phyloP scores from a whole-genome alignment of 2,329 filamentous ascomycete genomes.

The Lachnellula hyalina region DNA sequence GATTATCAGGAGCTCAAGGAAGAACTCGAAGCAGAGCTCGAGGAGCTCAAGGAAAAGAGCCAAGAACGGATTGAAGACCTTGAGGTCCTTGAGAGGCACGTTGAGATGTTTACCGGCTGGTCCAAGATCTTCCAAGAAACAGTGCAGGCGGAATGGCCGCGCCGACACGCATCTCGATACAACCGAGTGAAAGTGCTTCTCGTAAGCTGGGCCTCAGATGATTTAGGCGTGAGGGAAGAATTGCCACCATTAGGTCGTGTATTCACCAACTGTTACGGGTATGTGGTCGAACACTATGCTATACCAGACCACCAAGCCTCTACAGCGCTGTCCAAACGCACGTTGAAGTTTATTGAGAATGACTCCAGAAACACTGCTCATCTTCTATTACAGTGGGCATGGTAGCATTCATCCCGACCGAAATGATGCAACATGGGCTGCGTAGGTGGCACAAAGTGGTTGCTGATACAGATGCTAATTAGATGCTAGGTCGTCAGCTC shows the following conservation, averaged over 20 bases:
- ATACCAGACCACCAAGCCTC: neutral
- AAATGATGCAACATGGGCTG: neutral
- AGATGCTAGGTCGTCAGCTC: too few species aligned
- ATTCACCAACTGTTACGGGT: neutral
- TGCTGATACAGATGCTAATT: too few species aligned
- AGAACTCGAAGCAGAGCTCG: neutral
- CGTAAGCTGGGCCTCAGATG: neutral
- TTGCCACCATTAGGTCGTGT: neutral
- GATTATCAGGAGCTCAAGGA: neutral
- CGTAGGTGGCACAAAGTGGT: too few species aligned
- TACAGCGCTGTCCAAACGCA: neutral
- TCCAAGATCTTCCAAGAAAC: neutral
- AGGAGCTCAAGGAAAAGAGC: neutral
- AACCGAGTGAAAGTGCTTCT: neutral
- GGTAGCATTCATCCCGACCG: too few species aligned
- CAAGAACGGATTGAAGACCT: neutral
- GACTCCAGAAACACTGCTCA: too few species aligned
- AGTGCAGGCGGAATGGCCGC: neutral
- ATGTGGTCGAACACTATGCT: neutral
- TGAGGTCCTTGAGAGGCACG: neutral
- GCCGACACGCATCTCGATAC: neutral
- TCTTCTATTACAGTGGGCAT: too few species aligned
- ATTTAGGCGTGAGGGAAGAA: neutral
- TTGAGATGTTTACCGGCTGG: neutral
- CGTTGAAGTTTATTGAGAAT: neutral